Base-by-base conservation (phyloP, 305 asterid genomes). In the Solanum chacoense region DNA sequence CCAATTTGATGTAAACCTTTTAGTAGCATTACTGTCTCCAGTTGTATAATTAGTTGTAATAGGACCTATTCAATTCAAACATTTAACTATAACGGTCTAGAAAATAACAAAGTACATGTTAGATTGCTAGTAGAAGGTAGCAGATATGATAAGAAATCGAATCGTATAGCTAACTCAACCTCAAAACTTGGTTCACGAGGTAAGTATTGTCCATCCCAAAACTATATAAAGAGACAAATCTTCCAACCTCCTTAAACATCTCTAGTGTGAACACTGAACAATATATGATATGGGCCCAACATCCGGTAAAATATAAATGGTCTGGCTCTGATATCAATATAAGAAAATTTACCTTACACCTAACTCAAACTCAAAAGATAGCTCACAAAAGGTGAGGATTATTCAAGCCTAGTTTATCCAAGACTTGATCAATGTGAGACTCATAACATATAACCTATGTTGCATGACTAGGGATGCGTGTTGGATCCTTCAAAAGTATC, bases 1-100 rank as follows among this genome's bases (percentile, higher is more conserved):
- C 86, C 89, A 35, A 89, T 45, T 69, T 91, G 77, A 87, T 84
- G 81, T 20, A 28, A 88, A 40, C 86, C 67, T 45, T 72, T 32
- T 26, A 28, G 22, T 13, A 34, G 75, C 38, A 80, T 29, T 78
- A 80, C 88, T 29, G 90, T 88, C 31, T 26, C 74, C 81, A 73
- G 77, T 11, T 88, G 73, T 42, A 71, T 38, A 55, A 55, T 20
- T 38, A 38, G n/a, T 78, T 24, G 36, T 37, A 24, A 13, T 22
- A 11, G 32, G 32, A 22, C 59, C 11, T 3, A 78, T 78, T 11
- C 4, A 6, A 37, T n/a, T 37, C n/a, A 37, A 40, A 37, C 1
- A 78, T 37, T n/a, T 36, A 78, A 78, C 84, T 37, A 78, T 20
- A 37, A 78, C 6, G 74, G 32, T 67, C 74, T 24, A 67, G 74